phyloP scores from a whole-genome alignment of 1,284 basidiomycete species.

The Ganoderma resinaceum region DNA sequence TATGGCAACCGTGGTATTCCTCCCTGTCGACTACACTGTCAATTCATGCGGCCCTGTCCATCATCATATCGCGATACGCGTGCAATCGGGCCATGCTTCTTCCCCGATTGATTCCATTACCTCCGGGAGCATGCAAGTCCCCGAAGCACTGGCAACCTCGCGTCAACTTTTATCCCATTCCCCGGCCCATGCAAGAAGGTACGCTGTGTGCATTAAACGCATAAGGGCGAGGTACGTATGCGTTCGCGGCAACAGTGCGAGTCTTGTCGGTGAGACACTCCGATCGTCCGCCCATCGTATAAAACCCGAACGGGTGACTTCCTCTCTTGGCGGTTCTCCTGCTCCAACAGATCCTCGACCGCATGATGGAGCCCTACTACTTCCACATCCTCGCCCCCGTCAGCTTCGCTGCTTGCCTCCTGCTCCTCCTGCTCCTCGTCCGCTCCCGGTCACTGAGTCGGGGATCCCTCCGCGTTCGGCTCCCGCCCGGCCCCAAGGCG shows the following conservation, averaged over 20 bases:
- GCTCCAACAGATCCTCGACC: conserved; percentile 6
- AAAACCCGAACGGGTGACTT: conserved; percentile 20
- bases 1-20: conserved; percentile 23
- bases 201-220: conserved; percentile 1
- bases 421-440: conserved; percentile 23
- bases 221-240: conserved; percentile 17
- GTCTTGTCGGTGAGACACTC: conserved; percentile 22
- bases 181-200: conserved; percentile 14
- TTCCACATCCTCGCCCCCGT: conserved; percentile 21
- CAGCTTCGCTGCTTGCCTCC: conserved; percentile 23
- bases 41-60: conserved; percentile 17
- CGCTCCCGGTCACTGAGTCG: conserved; percentile 10
- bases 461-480: conserved; percentile 14
- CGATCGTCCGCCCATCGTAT: conserved; percentile 25
- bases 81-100: conserved; percentile 24
- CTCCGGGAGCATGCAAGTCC: conserved; percentile 19
- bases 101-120: conserved; percentile 26
- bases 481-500: conserved; percentile 55
- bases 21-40: conserved; percentile 23
- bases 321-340: conserved; percentile 10
- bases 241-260: conserved; percentile 14
- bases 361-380: conserved; percentile 19
- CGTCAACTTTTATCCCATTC: conserved; percentile 18
- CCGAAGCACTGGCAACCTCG: conserved; percentile 13
- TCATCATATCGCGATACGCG: conserved; percentile 29